A percentile compares a stretch with the other conserved stretches of the same genome.
These are phyloP conservation scores for Penicillium cataractarum DNA, from an alignment of 495 filamentous ascomycete species.

Conservation along the genomic window DNA sequence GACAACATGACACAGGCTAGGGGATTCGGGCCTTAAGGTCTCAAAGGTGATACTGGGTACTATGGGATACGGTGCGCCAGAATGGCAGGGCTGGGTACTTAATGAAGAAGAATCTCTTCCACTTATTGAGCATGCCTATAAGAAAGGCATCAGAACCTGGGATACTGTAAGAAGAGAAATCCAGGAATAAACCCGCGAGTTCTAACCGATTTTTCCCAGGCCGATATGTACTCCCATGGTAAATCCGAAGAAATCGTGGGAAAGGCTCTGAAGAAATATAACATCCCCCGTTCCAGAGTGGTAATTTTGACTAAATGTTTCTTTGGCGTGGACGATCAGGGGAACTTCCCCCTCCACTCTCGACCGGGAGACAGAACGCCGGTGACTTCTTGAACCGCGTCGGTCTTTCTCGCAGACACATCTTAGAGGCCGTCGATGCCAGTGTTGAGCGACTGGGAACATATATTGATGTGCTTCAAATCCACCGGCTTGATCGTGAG, in stretches of 20 bases:
- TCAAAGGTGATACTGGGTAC: slow-evolving; percentile 59
- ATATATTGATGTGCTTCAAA: slow-evolving; percentile 66
- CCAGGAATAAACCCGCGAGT: neutral
- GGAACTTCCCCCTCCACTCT: slow-evolving; percentile 34
- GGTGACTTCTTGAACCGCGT: slow-evolving; percentile 55
- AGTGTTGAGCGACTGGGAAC: slow-evolving; percentile 60
- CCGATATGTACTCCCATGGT: slow-evolving; percentile 73
- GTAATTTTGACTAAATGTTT: slow-evolving; percentile 80
- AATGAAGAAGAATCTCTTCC: slow-evolving; percentile 54
- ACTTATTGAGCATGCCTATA: slow-evolving; percentile 53
- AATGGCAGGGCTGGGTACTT: slow-evolving; percentile 59
- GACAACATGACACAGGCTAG: slow-evolving; percentile 49
- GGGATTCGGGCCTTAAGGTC: slow-evolving; percentile 59
- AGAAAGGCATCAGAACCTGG: slow-evolving; percentile 64
- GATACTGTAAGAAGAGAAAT: slow-evolving; percentile 58
- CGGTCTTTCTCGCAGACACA: slow-evolving; percentile 60
- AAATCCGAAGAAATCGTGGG: slow-evolving; percentile 70
- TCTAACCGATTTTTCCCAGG: no score
- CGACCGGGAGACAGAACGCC: slow-evolving; percentile 45
- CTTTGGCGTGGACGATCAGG: slow-evolving; percentile 58
- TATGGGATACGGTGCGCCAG: slow-evolving; percentile 54
- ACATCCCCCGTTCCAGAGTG: slow-evolving; percentile 74
- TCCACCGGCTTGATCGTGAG: slow-evolving; percentile 59
- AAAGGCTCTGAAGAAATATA: slow-evolving; percentile 75
- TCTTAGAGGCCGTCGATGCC: slow-evolving; percentile 61